Conservation (phyloP, 163 green algal genomes). For the Chlamydomonas reinhardtii region DNA sequence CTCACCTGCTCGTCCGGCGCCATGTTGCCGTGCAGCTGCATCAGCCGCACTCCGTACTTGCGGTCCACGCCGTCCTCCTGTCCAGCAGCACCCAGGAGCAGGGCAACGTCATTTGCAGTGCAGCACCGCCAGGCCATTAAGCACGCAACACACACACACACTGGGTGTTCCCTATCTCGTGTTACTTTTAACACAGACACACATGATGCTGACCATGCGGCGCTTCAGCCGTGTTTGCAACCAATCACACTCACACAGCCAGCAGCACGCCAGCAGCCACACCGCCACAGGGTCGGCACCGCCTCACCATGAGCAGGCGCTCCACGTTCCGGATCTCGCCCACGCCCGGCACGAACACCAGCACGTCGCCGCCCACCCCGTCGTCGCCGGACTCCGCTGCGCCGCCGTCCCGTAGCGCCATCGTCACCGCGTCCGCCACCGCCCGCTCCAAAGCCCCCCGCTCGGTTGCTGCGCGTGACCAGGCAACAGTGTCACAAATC, state of each 20-base stretch:
- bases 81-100: background rate
- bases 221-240: no score
- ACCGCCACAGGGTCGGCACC: no score
- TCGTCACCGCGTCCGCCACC: constrained; percentile 53
- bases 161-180: no score
- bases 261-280: no score
- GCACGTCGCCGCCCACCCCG: constrained; percentile 52
- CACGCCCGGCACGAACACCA: constrained; percentile 73
- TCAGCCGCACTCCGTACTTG: constrained; percentile 44
- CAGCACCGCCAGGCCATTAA: no score
- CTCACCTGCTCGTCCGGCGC: constrained; percentile 47
- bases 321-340: constrained; percentile 62
- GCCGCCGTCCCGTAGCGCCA: constrained; percentile 32
- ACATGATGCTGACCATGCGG: no score
- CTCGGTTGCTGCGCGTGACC: background rate
- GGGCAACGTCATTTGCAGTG: no score
- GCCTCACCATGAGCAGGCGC: constrained; percentile 1
- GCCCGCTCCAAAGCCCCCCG: constrained; percentile 58
- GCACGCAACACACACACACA: no score
- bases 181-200: no score
- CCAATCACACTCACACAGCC: no score
- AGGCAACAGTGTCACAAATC: no score
- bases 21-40: constrained; percentile 72
- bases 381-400: background rate
- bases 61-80: background rate